Base-by-base conservation (phyloP, 768 basidiomycete species). In the Boletus rubropictus region DNA sequence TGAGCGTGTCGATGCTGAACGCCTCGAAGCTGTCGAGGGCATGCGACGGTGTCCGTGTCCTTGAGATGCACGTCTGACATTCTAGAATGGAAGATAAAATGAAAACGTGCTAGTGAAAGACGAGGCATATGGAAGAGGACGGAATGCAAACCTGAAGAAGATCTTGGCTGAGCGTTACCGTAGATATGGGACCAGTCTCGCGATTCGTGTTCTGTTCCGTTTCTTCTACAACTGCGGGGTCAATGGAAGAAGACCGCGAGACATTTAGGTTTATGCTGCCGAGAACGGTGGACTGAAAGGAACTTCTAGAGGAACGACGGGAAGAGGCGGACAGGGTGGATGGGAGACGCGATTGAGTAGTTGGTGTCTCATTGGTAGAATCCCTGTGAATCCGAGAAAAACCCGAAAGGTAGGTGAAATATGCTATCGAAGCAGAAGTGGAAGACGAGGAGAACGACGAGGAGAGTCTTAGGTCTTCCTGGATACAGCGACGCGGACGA, bases 121-220 rank as follows among this genome's bases (percentile, higher is more conserved):
- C 8, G 29, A 33, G 14, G 35, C 10, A 17, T 10, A 31, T 15
- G 15, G 15, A 33, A 17, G 11, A 46, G 15, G 35, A 33, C 42
- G 4, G 11, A 17, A 45, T 29, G 17, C 55, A 6, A 49, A 67
- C 65, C 65, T 64, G 65, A 40, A 37, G 46, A 18, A 66, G 58
- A 36, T 63, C 63, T 47, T 62, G 65, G 31, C 63, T 64, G 14
- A 43, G 41, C 4, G 63, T 66, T 21, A 58, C 39, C 8, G 35
- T 61, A 15, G 53, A 48, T 9, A 7, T 20, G 8, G 47, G 33
- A 7, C 21, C 55, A 7, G 21, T 31, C 18, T 55, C 60, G 1
- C 34, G 37, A 15, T 51, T 35, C 21, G 21, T 33, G 7, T 52
- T 33, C 17, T 46, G 33, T 24, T 59, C 53, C 3, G 25, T 39